Percentiles rank a stretch among this genome's conserved stretches.
These are phyloP conservation scores for Salix brachista DNA, from an alignment of 345 rosid genomes.

Conservation along the genomic window DNA sequence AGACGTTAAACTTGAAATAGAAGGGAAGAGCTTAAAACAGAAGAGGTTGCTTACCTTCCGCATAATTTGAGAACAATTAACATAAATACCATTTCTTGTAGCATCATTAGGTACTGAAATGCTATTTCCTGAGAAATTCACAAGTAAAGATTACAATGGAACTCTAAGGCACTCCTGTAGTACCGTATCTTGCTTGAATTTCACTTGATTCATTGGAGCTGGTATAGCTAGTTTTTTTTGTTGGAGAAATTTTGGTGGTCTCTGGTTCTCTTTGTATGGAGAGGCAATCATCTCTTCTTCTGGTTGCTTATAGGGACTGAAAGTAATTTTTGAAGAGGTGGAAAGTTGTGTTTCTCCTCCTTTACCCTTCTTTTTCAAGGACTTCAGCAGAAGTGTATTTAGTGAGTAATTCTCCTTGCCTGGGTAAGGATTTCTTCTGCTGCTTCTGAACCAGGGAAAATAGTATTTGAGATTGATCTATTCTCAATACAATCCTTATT, in stretches of 20 bases:
- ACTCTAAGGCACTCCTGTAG: conserved; percentile 10
- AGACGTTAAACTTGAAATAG: conserved; percentile 13
- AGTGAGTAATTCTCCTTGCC: too few species aligned
- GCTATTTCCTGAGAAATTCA: conserved; percentile 28
- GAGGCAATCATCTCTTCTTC: conserved; percentile 31
- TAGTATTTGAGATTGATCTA: too few species aligned
- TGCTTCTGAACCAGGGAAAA: too few species aligned
- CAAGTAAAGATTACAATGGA: conserved; percentile 53
- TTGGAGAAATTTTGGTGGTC: conserved; percentile 28
- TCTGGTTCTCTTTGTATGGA: conserved; percentile 51
- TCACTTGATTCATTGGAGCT: conserved; percentile 24
- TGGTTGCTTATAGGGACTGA: conserved; percentile 24
- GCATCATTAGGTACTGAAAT: conserved; percentile 20
- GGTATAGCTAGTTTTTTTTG: conserved; percentile 29
- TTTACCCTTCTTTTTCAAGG: too few species aligned
- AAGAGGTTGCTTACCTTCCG: conserved; percentile 28
- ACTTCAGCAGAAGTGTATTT: too few species aligned
- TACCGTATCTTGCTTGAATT: conserved; percentile 30
- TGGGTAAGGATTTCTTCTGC: too few species aligned
- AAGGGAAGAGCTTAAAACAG: conserved; percentile 3
- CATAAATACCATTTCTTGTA: conserved; percentile 31
- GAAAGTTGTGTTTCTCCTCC: too few species aligned
- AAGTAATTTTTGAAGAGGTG: conserved; percentile 28
- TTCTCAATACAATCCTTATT: too few species aligned
- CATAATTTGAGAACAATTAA: conserved; percentile 7